Evolutionary conservation across 2,329 filamentous ascomycete genomes (phyloP).

Genomic region (Colletotrichum viniferum): DNA sequence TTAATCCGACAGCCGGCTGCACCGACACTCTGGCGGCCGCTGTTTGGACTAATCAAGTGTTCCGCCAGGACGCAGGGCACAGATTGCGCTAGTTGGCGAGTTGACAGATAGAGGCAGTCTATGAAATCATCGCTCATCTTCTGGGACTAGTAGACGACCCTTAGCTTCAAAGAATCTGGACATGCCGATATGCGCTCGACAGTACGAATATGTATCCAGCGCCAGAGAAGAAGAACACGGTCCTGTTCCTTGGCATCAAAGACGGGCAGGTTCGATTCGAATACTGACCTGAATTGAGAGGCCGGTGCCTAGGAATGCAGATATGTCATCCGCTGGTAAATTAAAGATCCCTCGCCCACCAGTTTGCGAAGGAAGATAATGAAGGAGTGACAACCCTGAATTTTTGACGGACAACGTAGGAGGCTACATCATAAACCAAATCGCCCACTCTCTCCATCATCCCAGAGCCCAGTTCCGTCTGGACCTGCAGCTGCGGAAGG

Average conservation of each 20-base stretch:
- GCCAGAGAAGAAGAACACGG: not conserved
- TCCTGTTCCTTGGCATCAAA: not conserved
- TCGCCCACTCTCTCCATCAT: not conserved
- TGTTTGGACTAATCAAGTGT: not conserved
- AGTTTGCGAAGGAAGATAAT: not conserved
- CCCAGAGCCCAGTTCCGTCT: not conserved
- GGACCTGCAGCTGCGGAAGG: not conserved
- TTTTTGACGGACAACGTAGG: not conserved
- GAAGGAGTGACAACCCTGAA: not conserved
- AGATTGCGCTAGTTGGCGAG: not conserved
- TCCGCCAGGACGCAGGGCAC: not conserved
- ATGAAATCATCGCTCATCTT: slow-evolving; percentile 18
- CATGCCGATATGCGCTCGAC: not conserved
- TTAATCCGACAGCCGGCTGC: not conserved
- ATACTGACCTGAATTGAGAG: not conserved
- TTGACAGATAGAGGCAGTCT: not conserved
- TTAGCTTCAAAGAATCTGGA: not conserved
- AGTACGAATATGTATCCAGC: not conserved
- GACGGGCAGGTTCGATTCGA: not conserved
- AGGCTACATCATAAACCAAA: not conserved
- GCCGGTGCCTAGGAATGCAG: not conserved
- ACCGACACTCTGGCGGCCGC: not conserved
- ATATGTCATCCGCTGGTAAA: not conserved
- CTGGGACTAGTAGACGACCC: not conserved
- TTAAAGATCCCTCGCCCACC: not conserved